Conservation (phyloP, 140 eudicot genomes). For the Stevia rebaudiana region DNA sequence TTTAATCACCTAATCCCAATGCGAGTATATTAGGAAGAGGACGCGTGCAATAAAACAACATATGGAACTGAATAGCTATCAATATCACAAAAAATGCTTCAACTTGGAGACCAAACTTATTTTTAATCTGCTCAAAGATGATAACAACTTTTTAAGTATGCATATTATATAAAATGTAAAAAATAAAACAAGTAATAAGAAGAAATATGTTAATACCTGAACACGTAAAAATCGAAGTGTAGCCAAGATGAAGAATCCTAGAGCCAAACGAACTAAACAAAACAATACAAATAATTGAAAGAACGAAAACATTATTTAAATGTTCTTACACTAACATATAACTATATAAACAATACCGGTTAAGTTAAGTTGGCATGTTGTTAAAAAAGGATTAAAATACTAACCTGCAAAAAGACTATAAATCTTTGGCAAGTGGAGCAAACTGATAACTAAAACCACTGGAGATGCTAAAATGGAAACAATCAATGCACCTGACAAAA, state of each 20-base stretch:
- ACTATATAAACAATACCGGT: background rate
- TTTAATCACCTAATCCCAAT: constrained; percentile 67
- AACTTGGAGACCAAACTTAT: constrained; percentile 78
- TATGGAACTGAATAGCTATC: constrained; percentile 80
- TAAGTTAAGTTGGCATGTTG: background rate
- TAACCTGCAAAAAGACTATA: constrained; percentile 80
- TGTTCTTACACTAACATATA: background rate
- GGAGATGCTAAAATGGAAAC: constrained; percentile 88
- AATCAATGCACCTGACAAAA: constrained; percentile 50
- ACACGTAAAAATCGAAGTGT: constrained; percentile 76
- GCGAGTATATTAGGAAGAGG: constrained; percentile 98
- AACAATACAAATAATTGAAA: constrained; percentile 9
- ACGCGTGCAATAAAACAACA: constrained; percentile 89
- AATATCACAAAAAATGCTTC: constrained; percentile 89
- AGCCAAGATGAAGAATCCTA: constrained; percentile 68
- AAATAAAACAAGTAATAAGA: constrained; percentile 1
- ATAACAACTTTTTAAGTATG: constrained; percentile 11
- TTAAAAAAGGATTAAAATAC: constrained; percentile 2
- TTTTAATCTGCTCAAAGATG: constrained; percentile 54
- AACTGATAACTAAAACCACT: constrained; percentile 38
- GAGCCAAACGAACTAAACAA: constrained; percentile 69
- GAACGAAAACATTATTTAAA: background rate
- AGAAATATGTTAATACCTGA: constrained; percentile 46
- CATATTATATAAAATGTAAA: constrained; percentile 1
- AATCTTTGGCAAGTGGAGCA: constrained; percentile 70